Evolutionary conservation across 495 filamentous ascomycete genomes (phyloP).

Genomic region (Xylaria scruposa): DNA sequence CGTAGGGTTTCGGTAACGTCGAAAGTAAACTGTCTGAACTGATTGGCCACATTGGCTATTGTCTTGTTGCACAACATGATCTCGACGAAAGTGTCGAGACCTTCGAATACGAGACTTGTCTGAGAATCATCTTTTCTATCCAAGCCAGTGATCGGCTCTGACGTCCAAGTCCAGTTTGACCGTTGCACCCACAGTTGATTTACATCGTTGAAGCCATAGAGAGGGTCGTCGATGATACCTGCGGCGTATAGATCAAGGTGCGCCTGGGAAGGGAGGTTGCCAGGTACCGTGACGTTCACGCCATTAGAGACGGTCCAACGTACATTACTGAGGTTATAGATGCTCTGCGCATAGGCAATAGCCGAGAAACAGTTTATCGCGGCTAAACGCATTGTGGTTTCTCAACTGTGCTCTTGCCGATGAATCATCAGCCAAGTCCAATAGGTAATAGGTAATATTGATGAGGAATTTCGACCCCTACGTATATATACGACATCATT

Average conservation of each 20-base stretch:
- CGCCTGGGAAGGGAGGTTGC: slow-evolving; percentile 65
- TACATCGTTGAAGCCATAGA: slow-evolving; percentile 66
- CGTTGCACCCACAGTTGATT: slow-evolving; percentile 65
- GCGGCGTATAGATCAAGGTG: slow-evolving; percentile 66
- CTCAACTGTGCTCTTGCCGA: background rate
- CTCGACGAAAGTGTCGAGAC: slow-evolving; percentile 70
- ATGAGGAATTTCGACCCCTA: background rate
- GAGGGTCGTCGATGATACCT: slow-evolving; percentile 62
- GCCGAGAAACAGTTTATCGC: background rate
- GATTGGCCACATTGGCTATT: slow-evolving; percentile 71
- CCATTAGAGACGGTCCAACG: slow-evolving; percentile 64
- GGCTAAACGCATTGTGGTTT: background rate
- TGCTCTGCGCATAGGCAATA: slow-evolving; percentile 32
- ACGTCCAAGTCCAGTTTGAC: slow-evolving; percentile 70
- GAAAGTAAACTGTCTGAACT: slow-evolving; percentile 76
- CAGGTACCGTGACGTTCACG: slow-evolving; percentile 63
- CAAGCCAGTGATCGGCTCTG: slow-evolving; percentile 52
- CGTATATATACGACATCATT: background rate
- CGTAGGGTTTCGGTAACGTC: slow-evolving; percentile 61
- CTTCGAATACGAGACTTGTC: slow-evolving; percentile 68
- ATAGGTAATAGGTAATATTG: background rate
- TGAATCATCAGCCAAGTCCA: background rate
- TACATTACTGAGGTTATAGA: slow-evolving; percentile 59
- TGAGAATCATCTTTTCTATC: slow-evolving; percentile 39
- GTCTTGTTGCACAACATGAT: slow-evolving; percentile 65